Evolutionary conservation across 2,329 filamentous ascomycete genomes (phyloP).

Genomic region (Venturiaceae sp.): DNA sequence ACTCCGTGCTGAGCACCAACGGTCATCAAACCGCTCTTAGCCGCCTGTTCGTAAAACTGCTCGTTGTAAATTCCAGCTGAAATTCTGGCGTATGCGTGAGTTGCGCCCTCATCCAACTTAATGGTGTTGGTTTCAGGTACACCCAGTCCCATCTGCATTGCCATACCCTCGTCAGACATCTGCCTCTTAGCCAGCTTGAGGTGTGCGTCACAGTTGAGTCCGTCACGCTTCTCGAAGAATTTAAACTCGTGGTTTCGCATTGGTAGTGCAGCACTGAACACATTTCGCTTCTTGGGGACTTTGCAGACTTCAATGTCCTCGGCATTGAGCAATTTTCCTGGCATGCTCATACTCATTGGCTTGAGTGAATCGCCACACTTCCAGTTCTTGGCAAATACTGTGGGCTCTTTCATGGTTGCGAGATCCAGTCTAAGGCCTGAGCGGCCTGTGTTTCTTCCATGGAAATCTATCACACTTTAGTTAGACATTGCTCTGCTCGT

Average conservation of each 20-base stretch:
- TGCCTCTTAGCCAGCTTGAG: neutral
- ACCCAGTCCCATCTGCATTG: too few species aligned
- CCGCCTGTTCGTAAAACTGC: conserved; percentile 4
- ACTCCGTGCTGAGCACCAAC: conserved; percentile 8
- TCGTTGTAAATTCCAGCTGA: conserved; percentile 8
- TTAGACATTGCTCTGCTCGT: neutral
- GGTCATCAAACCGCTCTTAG: conserved; percentile 5
- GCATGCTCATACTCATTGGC: neutral
- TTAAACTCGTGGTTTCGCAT: neutral
- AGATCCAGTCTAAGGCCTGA: conserved; percentile 7
- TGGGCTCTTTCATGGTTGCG: neutral
- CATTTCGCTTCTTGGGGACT: neutral
- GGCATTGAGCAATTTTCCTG: neutral
- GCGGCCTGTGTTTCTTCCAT: neutral
- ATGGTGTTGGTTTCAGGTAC: conserved; percentile 1
- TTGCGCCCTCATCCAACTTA: neutral
- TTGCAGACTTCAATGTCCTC: neutral
- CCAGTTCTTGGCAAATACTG: conserved; percentile 5
- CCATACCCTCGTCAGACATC: neutral
- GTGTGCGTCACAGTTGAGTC: neutral
- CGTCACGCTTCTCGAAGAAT: conserved; percentile 7
- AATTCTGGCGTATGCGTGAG: conserved; percentile 6
- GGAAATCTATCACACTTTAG: too few species aligned
- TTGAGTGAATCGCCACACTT: conserved; percentile 4
- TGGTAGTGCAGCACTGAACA: neutral